Base-by-base conservation (phyloP, 2,329 filamentous ascomycete genomes). In the Penicillium hordei region DNA sequence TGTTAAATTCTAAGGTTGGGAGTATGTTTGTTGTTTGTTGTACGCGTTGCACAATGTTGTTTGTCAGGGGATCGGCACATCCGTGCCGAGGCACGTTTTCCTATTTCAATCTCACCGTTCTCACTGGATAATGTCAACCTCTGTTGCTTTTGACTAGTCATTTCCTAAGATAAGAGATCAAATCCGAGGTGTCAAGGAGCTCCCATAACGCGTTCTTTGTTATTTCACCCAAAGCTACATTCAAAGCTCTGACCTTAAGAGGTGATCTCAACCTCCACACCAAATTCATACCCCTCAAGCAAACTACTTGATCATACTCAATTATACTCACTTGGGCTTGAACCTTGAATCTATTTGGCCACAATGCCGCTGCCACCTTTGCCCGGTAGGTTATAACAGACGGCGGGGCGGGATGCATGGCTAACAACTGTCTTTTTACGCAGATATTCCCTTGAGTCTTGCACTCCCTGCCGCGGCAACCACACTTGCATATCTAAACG, bases 401-500 rank as follows among this genome's bases (percentile, higher is more conserved):
- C 25, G 7, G 2, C 21, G 12, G 5, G 36, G 17, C 38, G 25
- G 34, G 12, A 27, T 45, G 13, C 17, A 3, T 21, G 53, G 36
- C 45, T 60, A 48, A 65, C 54, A 39, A 21, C 45, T 19, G 25
- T 31, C 44, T 13, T 38, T 27, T 48, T 49, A 8, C 7, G 29
- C 29, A 76, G 72, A 70, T 55, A 57, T 78, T 34, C 73, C 77
- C 19, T 63, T 77, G 43, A 65, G 72, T 44, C 59, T 79, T 40
- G 79, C 85, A 7, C 77, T 82, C 29, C 86, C 89, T 19, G 87
- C 87, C 17, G 82, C 85, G 44, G 81, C 83, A 31, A 88, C 89
- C 5, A 82, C 83, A 4, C 77, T 89, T n/a, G 89, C 90, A 33
- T 96, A 95, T 72, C 74, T 93, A 65, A 91, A 94, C 70, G 91